Evolutionary conservation across 768 basidiomycete genomes (phyloP).

Genomic region (Naganishia randhawae): DNA sequence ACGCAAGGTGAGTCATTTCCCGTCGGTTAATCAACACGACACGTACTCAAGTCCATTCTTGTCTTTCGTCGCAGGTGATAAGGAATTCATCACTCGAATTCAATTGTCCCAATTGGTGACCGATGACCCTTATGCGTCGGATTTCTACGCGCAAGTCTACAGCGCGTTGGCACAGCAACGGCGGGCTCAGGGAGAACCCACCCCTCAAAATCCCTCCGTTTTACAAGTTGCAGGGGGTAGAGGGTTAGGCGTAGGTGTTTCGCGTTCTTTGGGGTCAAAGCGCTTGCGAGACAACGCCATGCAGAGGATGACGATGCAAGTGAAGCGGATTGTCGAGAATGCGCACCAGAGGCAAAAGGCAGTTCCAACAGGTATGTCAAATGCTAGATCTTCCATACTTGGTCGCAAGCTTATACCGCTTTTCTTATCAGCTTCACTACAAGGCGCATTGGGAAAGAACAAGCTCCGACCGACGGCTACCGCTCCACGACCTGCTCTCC

Average conservation of each 20-base stretch:
- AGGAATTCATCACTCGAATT: slow-evolving; percentile 98
- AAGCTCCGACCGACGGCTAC: slow-evolving; percentile 90
- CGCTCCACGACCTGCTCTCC: slow-evolving; percentile 90
- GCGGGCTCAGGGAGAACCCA: slow-evolving; percentile 64
- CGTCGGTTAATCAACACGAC: background rate
- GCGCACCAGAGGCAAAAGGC: slow-evolving; percentile 58
- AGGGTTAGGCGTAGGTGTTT: slow-evolving; percentile 76
- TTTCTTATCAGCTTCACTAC: slow-evolving; percentile 53
- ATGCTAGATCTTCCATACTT: background rate
- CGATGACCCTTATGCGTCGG: slow-evolving; percentile 93
- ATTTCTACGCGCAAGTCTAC: slow-evolving; percentile 97
- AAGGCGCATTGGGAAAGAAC: slow-evolving; percentile 92
- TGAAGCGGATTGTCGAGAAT: slow-evolving; percentile 91
- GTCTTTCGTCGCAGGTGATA: slow-evolving; percentile 58
- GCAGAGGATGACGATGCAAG: slow-evolving; percentile 60
- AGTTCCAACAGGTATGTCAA: slow-evolving; percentile 8
- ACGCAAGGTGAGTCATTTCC: slow-evolving; percentile 28
- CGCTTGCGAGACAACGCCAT: slow-evolving; percentile 43
- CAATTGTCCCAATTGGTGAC: slow-evolving; percentile 98
- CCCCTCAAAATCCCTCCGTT: slow-evolving; percentile 54
- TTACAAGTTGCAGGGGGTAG: slow-evolving; percentile 69
- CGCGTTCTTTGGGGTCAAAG: slow-evolving; percentile 56
- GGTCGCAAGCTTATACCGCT: background rate
- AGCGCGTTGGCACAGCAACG: slow-evolving; percentile 76
- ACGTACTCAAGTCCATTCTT: background rate